Evolutionary conservation across 2,329 filamentous ascomycete species (phyloP), one percentile per base, ranked within the genome.

Genomic region (Scolecobasidium constrictum): DNA sequence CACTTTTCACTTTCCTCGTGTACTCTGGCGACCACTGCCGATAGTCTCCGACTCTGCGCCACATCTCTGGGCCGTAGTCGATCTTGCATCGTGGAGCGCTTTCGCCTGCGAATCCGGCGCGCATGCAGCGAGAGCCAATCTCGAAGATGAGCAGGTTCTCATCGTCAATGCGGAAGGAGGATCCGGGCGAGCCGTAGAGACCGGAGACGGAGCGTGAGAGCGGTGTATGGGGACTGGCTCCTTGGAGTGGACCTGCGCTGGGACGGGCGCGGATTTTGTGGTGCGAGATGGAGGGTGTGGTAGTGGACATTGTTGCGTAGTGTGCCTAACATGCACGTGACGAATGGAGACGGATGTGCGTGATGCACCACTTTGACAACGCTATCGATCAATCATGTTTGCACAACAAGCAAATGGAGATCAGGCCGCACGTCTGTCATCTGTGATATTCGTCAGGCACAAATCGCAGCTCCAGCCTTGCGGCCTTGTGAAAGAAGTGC

Each of bases 121-220:
- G 78, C 19, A 96, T 61, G 60, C 78, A 82, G 17, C 90, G 77
- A 7, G 84, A 75, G 1, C 87, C 88, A 26, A 96, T 60, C 58
- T 96, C 87, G 40, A 95, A 69, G 34, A 98, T 73, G 4, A 94
- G 63, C 5, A 81, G 70, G 51, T 95, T 92, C 55, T 98, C 92
- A 53, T 94, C 87, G 45, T 77, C 71, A 38, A 58, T 56, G 16
- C 77, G 74, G 48, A 73, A 77, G 18, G 66, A 67, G 5, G 42
- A 35, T 22, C 67, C 66, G 2, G 76, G 73, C 4, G 77, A 79
- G 21, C 72, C 73, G 49, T 71, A 75, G 40, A 71, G 67, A 16
- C 71, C 70, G 50, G 53, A 81, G 66, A 54, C 79, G 69, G 51
- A 83, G 60, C 53, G 77, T 62, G 46, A 77, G 68, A 36, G 75